Percentiles rank a stretch among this genome's conserved stretches.
Evolutionary conservation across 257 asterid species (phyloP).

Genomic region (Cruciata laevipes): DNA sequence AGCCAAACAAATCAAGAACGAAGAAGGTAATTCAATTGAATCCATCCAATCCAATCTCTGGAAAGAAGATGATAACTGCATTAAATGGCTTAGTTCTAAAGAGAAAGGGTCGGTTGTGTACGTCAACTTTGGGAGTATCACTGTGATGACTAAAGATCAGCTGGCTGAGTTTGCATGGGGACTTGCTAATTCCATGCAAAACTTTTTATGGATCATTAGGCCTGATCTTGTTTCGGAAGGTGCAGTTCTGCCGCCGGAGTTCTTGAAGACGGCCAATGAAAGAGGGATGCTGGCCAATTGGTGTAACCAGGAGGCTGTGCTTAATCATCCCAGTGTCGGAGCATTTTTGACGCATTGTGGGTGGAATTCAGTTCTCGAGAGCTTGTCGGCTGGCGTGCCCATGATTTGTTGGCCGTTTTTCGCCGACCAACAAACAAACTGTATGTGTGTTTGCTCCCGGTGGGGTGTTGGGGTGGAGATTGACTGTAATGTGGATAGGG

Average conservation of each 20-base stretch:
- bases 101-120: constrained; percentile 5
- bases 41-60: constrained; percentile 7
- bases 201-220: constrained; percentile 13
- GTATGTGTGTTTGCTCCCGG: constrained; percentile 4
- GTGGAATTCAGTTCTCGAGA: constrained; percentile 16
- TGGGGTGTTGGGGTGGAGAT: constrained; percentile 20
- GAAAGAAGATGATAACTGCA: constrained; percentile 10
- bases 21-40: not conserved
- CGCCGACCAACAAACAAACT: constrained; percentile 5
- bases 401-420: constrained; percentile 20
- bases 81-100: constrained; percentile 7
- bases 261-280: not conserved
- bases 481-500: constrained; percentile 10
- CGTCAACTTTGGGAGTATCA: constrained; percentile 11
- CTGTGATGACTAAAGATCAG: constrained; percentile 9
- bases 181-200: constrained; percentile 11
- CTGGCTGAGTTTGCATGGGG: constrained; percentile 16
- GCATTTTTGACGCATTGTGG: constrained; percentile 19
- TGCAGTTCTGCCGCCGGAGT: not conserved
- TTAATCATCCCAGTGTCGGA: constrained; percentile 8
- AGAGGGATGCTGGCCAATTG: constrained; percentile 7
- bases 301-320: constrained; percentile 17
- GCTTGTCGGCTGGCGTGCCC: constrained; percentile 5
- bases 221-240: constrained; percentile 12
- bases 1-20: not conserved